Conservation (phyloP, 352 stramenopile genomes). For the Elongisporangium anandrum region DNA sequence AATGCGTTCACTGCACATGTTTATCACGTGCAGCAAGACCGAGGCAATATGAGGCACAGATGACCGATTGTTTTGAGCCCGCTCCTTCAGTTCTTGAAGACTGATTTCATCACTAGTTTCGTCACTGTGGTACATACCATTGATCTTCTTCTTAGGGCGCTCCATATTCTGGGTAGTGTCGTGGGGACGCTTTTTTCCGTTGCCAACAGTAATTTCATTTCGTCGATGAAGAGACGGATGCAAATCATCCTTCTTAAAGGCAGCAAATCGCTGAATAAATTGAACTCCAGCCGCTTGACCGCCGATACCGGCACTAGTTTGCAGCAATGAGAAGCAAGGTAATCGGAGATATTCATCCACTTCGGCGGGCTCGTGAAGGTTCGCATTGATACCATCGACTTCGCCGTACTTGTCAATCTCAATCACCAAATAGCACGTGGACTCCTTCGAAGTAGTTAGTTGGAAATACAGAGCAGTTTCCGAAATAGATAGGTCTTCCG, state of each 20-base stretch:
- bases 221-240: constrained; percentile 48
- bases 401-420: constrained; percentile 84
- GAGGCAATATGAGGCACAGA: constrained; percentile 67
- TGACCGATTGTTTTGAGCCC: constrained; percentile 13
- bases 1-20: constrained; percentile 80
- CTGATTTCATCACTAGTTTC: constrained; percentile 5
- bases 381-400: constrained; percentile 48
- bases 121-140: constrained; percentile 16
- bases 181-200: constrained; percentile 35
- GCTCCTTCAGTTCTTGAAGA: constrained; percentile 10
- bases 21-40: constrained; percentile 79
- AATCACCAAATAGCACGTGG: constrained; percentile 79
- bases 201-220: constrained; percentile 31
- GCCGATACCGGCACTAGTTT: constrained; percentile 54
- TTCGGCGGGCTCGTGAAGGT: constrained; percentile 44
- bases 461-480: constrained; percentile 80
- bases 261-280: constrained; percentile 81
- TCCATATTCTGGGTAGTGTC: constrained; percentile 12
- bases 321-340: constrained; percentile 78
- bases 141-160: constrained; percentile 27
- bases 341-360: constrained; percentile 68
- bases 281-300: constrained; percentile 68
- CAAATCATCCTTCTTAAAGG: constrained; percentile 75
- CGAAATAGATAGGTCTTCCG: constrained; percentile 80
- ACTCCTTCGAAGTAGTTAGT: constrained; percentile 80